A percentile compares a stretch with the other conserved stretches of the same genome.
Evolutionary conservation across 495 filamentous ascomycete species (phyloP).

Genomic region (Xylaria acuta): DNA sequence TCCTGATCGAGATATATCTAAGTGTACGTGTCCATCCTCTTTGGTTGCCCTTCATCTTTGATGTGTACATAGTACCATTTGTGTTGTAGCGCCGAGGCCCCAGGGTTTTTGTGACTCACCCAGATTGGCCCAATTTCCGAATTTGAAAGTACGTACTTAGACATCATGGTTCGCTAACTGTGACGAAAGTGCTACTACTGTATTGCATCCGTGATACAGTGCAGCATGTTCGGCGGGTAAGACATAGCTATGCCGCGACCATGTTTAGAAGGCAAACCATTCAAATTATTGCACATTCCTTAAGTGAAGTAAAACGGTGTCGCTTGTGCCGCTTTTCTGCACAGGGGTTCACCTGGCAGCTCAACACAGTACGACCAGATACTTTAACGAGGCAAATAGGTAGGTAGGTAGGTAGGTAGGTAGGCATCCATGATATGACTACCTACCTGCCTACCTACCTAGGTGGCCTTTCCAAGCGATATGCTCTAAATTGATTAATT

Average conservation of each 20-base stretch:
- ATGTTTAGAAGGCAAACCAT: background rate
- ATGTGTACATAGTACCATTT: background rate
- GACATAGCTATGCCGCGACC: background rate
- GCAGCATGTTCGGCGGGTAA: conserved; percentile 7
- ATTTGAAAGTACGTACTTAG: background rate
- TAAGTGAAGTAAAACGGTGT: conserved; percentile 10
- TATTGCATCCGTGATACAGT: conserved; percentile 21
- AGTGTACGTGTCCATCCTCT: background rate
- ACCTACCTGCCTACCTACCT: background rate
- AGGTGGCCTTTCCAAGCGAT: background rate
- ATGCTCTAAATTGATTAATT: background rate
- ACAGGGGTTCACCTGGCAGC: conserved; percentile 6
- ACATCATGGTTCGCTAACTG: conserved; percentile 14
- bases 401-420: background rate
- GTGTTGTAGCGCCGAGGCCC: background rate
- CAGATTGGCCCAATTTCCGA: conserved; percentile 16
- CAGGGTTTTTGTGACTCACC: conserved; percentile 22
- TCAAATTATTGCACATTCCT: conserved; percentile 12
- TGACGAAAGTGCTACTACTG: conserved; percentile 15
- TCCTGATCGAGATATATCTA: conserved; percentile 2
- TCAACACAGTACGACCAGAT: background rate
- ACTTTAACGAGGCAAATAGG: background rate
- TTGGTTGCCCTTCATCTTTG: background rate
- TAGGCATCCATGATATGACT: background rate
- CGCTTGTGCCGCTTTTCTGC: background rate